These are phyloP conservation scores for Penicillium cinerascens DNA, from an alignment of 495 filamentous ascomycete species.

Conservation along the genomic window DNA sequence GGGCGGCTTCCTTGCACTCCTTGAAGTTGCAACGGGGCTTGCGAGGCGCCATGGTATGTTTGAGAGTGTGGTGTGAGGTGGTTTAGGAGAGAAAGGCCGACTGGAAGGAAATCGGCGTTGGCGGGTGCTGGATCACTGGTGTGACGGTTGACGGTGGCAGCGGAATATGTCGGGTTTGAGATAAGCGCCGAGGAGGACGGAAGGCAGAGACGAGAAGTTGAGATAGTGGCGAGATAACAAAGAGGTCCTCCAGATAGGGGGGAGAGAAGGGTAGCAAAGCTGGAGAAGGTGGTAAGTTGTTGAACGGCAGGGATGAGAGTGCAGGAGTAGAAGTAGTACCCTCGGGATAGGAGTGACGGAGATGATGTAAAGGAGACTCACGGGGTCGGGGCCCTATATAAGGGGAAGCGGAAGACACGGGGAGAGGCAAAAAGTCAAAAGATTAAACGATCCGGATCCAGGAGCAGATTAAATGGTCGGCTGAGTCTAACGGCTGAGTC, in stretches of 20 bases:
- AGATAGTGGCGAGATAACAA: conserved; percentile 22
- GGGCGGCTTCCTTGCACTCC: conserved; percentile 79
- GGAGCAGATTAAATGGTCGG: conserved; percentile 10
- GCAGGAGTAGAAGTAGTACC: conserved; percentile 15
- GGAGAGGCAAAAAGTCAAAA: conserved; percentile 11
- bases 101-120: not conserved
- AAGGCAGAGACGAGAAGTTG: conserved; percentile 9
- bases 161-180: not conserved
- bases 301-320: conserved; percentile 40
- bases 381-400: conserved; percentile 14
- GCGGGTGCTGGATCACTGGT: not conserved
- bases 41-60: conserved; percentile 56
- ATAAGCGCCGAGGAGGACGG: conserved; percentile 21
- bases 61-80: conserved; percentile 5
- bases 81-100: conserved; percentile 1
- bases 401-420: conserved; percentile 12
- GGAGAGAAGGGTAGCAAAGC: conserved; percentile 15
- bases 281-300: conserved; percentile 34
- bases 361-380: not conserved
- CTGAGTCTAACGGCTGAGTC: conserved; percentile 22
- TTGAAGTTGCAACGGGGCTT: conserved; percentile 86
- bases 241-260: conserved; percentile 12
- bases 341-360: conserved; percentile 4
- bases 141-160: conserved; percentile 1
- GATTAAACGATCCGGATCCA: conserved; percentile 8